Conservation (phyloP, 179 eudicot species). For the Silene noctiflora region DNA sequence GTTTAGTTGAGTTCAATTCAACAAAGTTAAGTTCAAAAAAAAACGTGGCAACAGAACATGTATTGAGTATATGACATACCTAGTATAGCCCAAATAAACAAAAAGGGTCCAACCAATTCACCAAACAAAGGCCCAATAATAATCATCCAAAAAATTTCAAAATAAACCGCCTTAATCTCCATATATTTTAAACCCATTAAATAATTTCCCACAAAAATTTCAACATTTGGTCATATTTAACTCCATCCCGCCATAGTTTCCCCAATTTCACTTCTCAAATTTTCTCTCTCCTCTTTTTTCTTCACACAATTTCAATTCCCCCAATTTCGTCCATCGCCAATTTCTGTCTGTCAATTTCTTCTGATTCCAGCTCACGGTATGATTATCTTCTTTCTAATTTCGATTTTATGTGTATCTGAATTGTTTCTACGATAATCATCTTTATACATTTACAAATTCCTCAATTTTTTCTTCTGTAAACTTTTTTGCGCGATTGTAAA, state of each 20-base stretch:
- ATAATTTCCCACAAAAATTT: not conserved
- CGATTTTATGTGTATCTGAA: not conserved
- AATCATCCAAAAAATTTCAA: not conserved
- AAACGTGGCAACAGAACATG: too few relatives aligned
- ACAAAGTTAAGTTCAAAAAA: too few relatives aligned
- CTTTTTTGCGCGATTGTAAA: not conserved
- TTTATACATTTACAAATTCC: not conserved
- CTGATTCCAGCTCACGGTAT: not conserved
- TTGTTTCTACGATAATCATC: not conserved
- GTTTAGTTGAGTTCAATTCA: too few relatives aligned
- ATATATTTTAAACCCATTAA: not conserved
- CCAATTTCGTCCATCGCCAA: not conserved
- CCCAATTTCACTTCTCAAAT: not conserved
- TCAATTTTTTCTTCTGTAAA: not conserved
- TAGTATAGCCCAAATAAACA: not conserved
- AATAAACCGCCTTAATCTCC: not conserved
- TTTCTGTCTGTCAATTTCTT: not conserved
- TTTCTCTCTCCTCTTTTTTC: conserved; percentile 8
- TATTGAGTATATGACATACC: too few relatives aligned
- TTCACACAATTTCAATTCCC: not conserved
- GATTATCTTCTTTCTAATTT: not conserved
- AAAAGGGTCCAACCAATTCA: not conserved
- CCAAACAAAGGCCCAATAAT: not conserved
- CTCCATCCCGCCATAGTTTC: conserved; percentile 5
- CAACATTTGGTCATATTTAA: not conserved